Evolutionary conservation across 2,329 filamentous ascomycete genomes (phyloP).

Genomic region (Xylaria digitata): DNA sequence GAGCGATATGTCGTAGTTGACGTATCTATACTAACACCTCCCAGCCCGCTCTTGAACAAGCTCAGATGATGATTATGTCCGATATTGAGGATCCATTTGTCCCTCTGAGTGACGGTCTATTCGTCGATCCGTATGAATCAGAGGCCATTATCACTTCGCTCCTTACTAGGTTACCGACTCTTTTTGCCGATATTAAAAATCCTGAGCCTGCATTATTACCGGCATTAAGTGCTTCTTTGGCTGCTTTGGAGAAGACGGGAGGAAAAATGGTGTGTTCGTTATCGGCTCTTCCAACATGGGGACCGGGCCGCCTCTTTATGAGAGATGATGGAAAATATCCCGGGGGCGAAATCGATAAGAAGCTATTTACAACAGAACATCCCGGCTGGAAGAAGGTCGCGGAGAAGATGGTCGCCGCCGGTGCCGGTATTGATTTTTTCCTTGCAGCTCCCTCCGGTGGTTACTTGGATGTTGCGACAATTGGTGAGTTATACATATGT

Average conservation of each 20-base stretch:
- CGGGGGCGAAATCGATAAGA: slow-evolving; percentile 89
- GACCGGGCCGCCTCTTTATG: slow-evolving; percentile 84
- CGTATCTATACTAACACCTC: slow-evolving; percentile 30
- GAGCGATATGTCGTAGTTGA: neutral
- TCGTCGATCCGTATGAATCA: slow-evolving; percentile 93
- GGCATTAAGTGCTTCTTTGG: slow-evolving; percentile 82
- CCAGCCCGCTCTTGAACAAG: slow-evolving; percentile 80
- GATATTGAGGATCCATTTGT: slow-evolving; percentile 97
- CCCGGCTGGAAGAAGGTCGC: slow-evolving; percentile 87
- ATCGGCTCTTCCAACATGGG: slow-evolving; percentile 89
- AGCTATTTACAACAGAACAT: slow-evolving; percentile 90
- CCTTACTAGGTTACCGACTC: slow-evolving; percentile 81
- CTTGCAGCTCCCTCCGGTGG: slow-evolving; percentile 89
- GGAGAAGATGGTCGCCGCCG: slow-evolving; percentile 86
- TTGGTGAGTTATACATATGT: slow-evolving; percentile 67
- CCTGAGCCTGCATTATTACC: slow-evolving; percentile 90
- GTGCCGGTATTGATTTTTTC: slow-evolving; percentile 94
- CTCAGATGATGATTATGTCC: slow-evolving; percentile 99
- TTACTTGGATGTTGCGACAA: slow-evolving; percentile 92
- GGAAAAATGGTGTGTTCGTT: slow-evolving; percentile 93
- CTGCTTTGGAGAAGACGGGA: slow-evolving; percentile 86
- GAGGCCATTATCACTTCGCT: slow-evolving; percentile 85
- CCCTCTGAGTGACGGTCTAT: slow-evolving; percentile 88
- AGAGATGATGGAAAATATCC: slow-evolving; percentile 89
- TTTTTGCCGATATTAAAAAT: slow-evolving; percentile 90